phyloP scores from a whole-genome alignment of 169 alveolate genomes.

The Fabrea salina region DNA sequence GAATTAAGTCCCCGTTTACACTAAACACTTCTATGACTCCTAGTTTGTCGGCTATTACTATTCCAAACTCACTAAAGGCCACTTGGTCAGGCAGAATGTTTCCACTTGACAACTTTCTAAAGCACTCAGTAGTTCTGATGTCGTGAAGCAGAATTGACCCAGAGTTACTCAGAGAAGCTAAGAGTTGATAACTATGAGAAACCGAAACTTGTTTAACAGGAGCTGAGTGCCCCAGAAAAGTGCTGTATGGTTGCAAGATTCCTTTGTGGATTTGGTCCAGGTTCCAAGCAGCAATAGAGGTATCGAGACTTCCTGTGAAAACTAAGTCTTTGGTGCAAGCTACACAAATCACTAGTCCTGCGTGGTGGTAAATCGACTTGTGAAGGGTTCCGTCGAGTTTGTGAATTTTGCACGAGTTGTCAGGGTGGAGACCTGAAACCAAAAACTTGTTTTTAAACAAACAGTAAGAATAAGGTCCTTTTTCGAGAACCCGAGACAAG shows the following conservation, averaged over 20 bases:
- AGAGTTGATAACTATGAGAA: background rate
- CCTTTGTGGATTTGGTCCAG: background rate
- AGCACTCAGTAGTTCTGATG: background rate
- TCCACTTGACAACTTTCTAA: background rate
- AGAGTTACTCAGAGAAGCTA: background rate
- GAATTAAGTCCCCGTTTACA: no score
- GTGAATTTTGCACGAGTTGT: slow-evolving; percentile 26
- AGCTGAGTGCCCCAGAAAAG: slow-evolving; percentile 13
- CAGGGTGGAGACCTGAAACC: slow-evolving; percentile 29
- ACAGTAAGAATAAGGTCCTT: background rate
- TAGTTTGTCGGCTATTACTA: no score
- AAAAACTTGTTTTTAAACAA: background rate
- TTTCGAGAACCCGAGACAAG: background rate
- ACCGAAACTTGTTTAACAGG: slow-evolving; percentile 10
- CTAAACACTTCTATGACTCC: no score
- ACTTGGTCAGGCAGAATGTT: background rate
- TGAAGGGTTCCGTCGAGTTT: background rate
- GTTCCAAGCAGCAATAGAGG: slow-evolving; percentile 23
- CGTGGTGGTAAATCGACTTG: background rate
- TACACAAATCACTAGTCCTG: slow-evolving; percentile 30
- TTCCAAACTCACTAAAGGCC: slow-evolving; percentile 14
- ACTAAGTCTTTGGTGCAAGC: background rate
- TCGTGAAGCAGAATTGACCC: slow-evolving; percentile 20
- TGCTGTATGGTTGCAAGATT: background rate
- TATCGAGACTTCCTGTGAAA: slow-evolving; percentile 25